Base-by-base conservation (phyloP, 768 basidiomycete genomes). In the Clitopilus hobsonii region DNA sequence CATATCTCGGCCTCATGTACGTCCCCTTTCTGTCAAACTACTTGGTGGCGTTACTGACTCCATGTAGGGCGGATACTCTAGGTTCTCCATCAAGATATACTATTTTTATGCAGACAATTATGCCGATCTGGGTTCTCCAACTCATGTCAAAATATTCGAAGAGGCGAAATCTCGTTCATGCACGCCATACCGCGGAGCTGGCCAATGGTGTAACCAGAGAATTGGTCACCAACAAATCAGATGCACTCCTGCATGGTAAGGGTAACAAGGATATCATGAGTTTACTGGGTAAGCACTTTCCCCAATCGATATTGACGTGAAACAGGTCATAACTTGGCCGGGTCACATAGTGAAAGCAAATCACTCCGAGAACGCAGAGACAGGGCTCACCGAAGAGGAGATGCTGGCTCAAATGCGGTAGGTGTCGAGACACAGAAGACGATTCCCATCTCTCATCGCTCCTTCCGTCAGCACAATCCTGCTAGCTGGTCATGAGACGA, bases 401-500 rank as follows among this genome's bases (percentile, higher is more conserved):
- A 74, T 69, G 70, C 62, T 72, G 49, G 69, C 67, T 36, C 76
- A 70, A 67, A 76, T 69, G 74, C 63, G 65, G 66, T 69, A 51
- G 24, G 65, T 58, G 6, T n/a, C 26, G 25, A n/a, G n/a, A n/a
- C n/a, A n/a, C n/a, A n/a, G n/a, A 48, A 25, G 18, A 32, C 54
- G 2, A 30, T 11, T 53, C 16, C 5, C n/a, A 1, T 20, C 1
- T 47, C 25, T 25, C 36, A 28, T 38, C 38, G 26, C 41, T 16
- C 28, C 13, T 25, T 45, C 29, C 3, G 20, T 29, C 54, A 79
- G 77, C 16, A 78, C 76, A 22, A 74, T 80, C 10, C 60, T 79
- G 10, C 59, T 81, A 10, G 77, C 77, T 36, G 78, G 77, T 1
- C 80, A 88, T 63, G 86, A 86, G 64, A 87, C 85, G 3, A 83